Base-by-base conservation (phyloP, 2,329 filamentous ascomycete species). In the Fusarium algeriense region DNA sequence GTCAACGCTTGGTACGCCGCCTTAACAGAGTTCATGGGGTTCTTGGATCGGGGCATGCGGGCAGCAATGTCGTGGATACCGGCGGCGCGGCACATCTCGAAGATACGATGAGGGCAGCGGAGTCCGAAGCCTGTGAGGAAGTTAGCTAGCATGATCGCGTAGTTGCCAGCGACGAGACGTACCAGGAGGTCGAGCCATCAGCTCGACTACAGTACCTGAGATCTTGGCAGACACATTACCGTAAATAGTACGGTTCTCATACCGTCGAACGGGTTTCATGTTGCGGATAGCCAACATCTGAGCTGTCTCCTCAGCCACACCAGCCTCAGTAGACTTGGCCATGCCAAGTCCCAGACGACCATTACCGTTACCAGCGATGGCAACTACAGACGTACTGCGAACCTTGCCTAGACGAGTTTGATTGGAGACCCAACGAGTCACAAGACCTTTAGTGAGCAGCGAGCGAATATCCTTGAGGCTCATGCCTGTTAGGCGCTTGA, bases 1-100 rank as follows among this genome's bases (percentile, higher is more conserved):
- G 89, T 88, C 69, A 99, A 85, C 8, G 95, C 95, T 81, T 95
- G 82, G 82, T 93, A 93, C 43, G 94, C 89, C 17, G 96, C 96
- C 85, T 98, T 98, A 83, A 97, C 92, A 20, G 95, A 93, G 85
- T 99, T 99, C 94, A 98, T 97, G 75, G 94, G 94, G 86, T 97
- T 98, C 77, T 95, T 90, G 69, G 93, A 93, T 48, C 95, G 92
- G 40, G 91, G 91, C 69, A 97, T 95, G 73, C 89, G 88, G 52
- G 93, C 95, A 19, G 94, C 89, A 37, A 99, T 88, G 80, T 99
- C 96, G 71, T 91, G 87, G 77, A 99, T 94, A 72, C 96, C 96
- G 43, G 90, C 92, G 52, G 91, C 91, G 71, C 94, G 92, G 79
- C 93, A 95, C 86, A 99, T 94, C 82, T 99, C 95, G 82, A 95